Percentiles rank a stretch among this genome's conserved stretches.
phyloP scores from a whole-genome alignment of 2,329 filamentous ascomycete genomes.

The Alternaria alternata region DNA sequence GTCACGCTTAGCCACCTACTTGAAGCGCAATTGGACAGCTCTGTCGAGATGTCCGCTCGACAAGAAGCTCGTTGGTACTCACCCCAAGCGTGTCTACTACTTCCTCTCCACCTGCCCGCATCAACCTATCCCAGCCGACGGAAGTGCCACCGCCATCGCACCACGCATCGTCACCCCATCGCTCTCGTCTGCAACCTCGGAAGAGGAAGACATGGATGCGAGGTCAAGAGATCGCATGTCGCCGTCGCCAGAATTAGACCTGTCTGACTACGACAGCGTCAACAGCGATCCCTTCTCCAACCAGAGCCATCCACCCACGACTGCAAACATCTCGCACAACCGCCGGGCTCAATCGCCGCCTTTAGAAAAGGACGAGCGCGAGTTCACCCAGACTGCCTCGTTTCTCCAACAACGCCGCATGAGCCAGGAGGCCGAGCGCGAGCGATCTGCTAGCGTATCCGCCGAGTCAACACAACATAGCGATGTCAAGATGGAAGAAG shows the following conservation, averaged over 20 bases:
- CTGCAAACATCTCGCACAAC: slow-evolving; percentile 62
- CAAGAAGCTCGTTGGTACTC: slow-evolving; percentile 90
- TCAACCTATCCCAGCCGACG: slow-evolving; percentile 78
- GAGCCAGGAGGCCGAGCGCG: slow-evolving; percentile 53
- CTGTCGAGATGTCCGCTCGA: slow-evolving; percentile 84
- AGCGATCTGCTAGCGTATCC: slow-evolving; percentile 51
- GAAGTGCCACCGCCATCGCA: slow-evolving; percentile 59
- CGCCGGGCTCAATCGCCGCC: slow-evolving; percentile 83
- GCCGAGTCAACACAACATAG: slow-evolving; percentile 42
- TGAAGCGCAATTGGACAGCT: slow-evolving; percentile 84
- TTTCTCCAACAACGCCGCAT: slow-evolving; percentile 71
- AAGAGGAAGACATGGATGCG: slow-evolving; percentile 69
- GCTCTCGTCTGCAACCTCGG: slow-evolving; percentile 79
- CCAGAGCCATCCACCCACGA: slow-evolving; percentile 52
- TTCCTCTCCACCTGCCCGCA: slow-evolving; percentile 89
- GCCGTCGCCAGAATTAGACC: slow-evolving; percentile 90
- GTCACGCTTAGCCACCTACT: slow-evolving; percentile 85
- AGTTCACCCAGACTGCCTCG: slow-evolving; percentile 95
- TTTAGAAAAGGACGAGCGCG: slow-evolving; percentile 91
- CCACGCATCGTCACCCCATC: slow-evolving; percentile 81
- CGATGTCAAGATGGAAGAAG: slow-evolving; percentile 50
- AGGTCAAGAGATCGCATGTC: slow-evolving; percentile 73
- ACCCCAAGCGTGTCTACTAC: slow-evolving; percentile 95
- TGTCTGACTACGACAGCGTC: slow-evolving; percentile 83
- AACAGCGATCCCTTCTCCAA: slow-evolving; percentile 68